phyloP scores from a whole-genome alignment of 176 grass and related monocot genomes.

The Bonia amplexicaulis region DNA sequence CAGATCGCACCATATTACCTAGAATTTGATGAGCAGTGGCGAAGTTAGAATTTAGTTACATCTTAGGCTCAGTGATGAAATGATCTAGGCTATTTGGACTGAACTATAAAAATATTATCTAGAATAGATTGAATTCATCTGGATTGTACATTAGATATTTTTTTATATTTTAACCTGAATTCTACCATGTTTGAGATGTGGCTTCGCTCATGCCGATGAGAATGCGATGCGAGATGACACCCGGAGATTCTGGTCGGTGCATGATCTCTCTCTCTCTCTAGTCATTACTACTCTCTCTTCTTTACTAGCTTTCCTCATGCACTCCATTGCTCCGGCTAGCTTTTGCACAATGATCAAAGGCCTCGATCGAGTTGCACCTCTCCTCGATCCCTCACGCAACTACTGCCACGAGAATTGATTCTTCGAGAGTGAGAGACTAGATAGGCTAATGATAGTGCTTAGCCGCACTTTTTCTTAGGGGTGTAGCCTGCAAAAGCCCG shows the following conservation, averaged over 20 bases:
- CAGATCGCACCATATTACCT: too few species aligned
- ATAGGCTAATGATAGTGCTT: neutral
- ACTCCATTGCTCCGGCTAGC: neutral
- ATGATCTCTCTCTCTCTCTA: neutral
- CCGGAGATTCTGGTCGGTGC: neutral
- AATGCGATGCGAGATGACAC: neutral
- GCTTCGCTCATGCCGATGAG: too few species aligned
- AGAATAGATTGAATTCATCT: too few species aligned
- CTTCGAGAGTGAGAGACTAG: neutral
- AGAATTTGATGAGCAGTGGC: too few species aligned
- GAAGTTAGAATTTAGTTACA: too few species aligned
- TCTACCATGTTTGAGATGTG: too few species aligned
- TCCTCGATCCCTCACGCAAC: neutral
- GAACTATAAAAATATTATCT: too few species aligned
- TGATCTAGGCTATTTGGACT: too few species aligned
- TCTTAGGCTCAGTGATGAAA: too few species aligned
- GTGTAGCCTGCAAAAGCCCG: neutral
- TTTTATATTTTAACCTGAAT: too few species aligned
- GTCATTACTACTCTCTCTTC: neutral
- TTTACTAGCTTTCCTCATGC: neutral
- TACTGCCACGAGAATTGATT: neutral
- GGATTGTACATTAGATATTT: too few species aligned
- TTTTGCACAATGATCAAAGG: neutral
- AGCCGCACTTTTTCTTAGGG: neutral
- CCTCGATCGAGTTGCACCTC: neutral